A percentile compares a stretch with the other conserved stretches of the same genome.
Evolutionary conservation across 768 basidiomycete species (phyloP).

Genomic region (Boletus fagicola): DNA sequence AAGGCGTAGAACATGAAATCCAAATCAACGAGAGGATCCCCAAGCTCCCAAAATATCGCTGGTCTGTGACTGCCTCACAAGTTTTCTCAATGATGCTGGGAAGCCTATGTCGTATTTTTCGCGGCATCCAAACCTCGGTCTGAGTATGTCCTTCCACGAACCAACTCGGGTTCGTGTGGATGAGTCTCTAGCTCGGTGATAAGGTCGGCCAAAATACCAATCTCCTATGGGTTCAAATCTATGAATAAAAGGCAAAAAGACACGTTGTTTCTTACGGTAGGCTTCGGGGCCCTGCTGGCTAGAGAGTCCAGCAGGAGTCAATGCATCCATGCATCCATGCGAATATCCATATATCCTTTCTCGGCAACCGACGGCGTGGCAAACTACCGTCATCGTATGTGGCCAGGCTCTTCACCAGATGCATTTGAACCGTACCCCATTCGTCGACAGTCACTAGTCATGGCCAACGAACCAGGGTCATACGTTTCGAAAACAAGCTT

Average conservation of each 20-base stretch:
- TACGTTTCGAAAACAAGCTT: conserved; percentile 31
- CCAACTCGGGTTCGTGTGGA: conserved; percentile 37
- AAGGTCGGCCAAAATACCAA: conserved; percentile 52
- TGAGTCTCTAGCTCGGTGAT: conserved; percentile 47
- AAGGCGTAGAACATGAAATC: conserved; percentile 18
- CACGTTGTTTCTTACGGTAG: conserved; percentile 40
- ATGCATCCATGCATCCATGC: conserved; percentile 43
- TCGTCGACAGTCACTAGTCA: conserved; percentile 64
- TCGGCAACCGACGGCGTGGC: conserved; percentile 36
- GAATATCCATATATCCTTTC: conserved; percentile 45
- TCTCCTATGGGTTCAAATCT: conserved; percentile 27
- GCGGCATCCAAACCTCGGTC: conserved; percentile 40
- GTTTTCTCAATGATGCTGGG: conserved; percentile 19
- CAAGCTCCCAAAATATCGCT: conserved; percentile 19
- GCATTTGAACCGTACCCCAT: conserved; percentile 38
- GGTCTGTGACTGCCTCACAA: conserved; percentile 23
- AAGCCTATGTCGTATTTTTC: conserved; percentile 40
- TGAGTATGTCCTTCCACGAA: conserved; percentile 26
- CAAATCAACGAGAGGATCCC: conserved; percentile 19
- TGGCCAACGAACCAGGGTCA: conserved; percentile 48
- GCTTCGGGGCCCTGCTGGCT: conserved; percentile 44
- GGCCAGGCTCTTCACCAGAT: background rate
- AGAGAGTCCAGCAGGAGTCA: conserved; percentile 54
- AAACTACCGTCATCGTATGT: conserved; percentile 16
- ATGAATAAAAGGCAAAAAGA: background rate